Evolutionary conservation across 768 basidiomycete genomes (phyloP).

Genomic region (Glaciozyma martinii): DNA sequence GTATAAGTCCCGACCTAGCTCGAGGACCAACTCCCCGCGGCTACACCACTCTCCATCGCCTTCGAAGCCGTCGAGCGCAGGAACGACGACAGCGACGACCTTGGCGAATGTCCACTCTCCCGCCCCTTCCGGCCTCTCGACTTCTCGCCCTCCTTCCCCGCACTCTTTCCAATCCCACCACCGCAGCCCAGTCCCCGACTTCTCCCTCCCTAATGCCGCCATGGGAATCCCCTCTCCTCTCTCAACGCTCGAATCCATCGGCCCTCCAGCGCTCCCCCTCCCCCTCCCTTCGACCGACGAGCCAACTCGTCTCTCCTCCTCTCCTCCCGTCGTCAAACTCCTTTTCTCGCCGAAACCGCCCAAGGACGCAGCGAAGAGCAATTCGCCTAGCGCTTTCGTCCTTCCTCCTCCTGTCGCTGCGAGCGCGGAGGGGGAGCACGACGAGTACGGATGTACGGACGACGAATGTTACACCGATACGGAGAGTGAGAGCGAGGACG

Average conservation of each 20-base stretch:
- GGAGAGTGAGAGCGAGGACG: not conserved
- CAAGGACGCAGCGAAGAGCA: not conserved
- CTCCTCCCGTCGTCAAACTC: constrained; percentile 14
- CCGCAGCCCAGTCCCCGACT: constrained; percentile 23
- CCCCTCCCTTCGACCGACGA: not conserved
- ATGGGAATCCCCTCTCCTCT: constrained; percentile 2
- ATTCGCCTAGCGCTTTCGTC: not conserved
- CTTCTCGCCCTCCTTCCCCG: constrained; percentile 16
- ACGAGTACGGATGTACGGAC: not conserved
- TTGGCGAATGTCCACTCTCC: not conserved
- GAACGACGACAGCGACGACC: too few relatives aligned
- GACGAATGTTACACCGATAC: not conserved
- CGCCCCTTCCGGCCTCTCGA: constrained; percentile 11
- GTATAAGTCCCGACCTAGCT: not conserved
- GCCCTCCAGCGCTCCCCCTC: not conserved
- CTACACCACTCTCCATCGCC: too few relatives aligned
- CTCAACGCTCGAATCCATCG: constrained; percentile 1
- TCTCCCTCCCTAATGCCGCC: constrained; percentile 15
- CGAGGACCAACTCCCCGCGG: not conserved
- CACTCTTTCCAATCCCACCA: constrained; percentile 4
- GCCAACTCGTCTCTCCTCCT: not conserved
- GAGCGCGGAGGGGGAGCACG: not conserved
- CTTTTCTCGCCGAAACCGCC: constrained; percentile 15
- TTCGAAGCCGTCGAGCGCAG: too few relatives aligned
- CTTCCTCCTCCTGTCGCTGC: not conserved